phyloP scores from a whole-genome alignment of 2,329 filamentous ascomycete species.

The Sporothrix pseudoabietina region DNA sequence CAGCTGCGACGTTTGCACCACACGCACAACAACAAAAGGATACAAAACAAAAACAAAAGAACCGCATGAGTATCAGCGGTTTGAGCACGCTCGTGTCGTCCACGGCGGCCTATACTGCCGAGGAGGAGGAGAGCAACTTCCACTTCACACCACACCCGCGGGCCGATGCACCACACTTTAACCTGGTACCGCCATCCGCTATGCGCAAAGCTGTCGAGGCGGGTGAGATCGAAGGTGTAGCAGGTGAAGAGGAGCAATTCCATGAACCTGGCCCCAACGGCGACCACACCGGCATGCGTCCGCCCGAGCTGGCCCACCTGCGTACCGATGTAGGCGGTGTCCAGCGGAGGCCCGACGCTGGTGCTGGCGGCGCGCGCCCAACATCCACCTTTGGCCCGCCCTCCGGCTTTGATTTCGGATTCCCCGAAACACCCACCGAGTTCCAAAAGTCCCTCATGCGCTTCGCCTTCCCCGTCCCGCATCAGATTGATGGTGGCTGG shows the following conservation, averaged over 20 bases:
- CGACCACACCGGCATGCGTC: conserved; percentile 38
- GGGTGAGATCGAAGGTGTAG: conserved; percentile 21
- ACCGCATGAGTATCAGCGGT: conserved; percentile 35
- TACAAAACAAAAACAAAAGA: conserved; percentile 28
- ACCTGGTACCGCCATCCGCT: conserved; percentile 51
- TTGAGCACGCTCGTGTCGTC: conserved; percentile 41
- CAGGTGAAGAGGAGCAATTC: conserved; percentile 29
- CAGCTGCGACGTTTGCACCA: not conserved
- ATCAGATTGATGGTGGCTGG: conserved; percentile 77
- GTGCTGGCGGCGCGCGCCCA: conserved; percentile 42
- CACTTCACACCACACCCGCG: conserved; percentile 60
- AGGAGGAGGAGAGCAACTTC: conserved; percentile 50
- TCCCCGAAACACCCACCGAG: conserved; percentile 79
- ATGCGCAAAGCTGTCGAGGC: conserved; percentile 27
- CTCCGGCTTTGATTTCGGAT: conserved; percentile 75
- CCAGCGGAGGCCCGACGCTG: conserved; percentile 29
- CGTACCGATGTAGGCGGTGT: conserved; percentile 49
- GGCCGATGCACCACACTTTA: conserved; percentile 58
- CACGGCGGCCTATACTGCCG: conserved; percentile 24
- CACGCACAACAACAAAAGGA: not conserved
- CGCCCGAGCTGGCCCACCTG: conserved; percentile 61
- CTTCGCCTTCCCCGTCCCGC: conserved; percentile 76
- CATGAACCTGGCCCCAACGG: conserved; percentile 25
- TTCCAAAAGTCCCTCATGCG: conserved; percentile 89
- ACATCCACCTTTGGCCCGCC: conserved; percentile 62